phyloP scores from a whole-genome alignment of 2,329 filamentous ascomycete genomes.

The Thermomyces lanuginosus region DNA sequence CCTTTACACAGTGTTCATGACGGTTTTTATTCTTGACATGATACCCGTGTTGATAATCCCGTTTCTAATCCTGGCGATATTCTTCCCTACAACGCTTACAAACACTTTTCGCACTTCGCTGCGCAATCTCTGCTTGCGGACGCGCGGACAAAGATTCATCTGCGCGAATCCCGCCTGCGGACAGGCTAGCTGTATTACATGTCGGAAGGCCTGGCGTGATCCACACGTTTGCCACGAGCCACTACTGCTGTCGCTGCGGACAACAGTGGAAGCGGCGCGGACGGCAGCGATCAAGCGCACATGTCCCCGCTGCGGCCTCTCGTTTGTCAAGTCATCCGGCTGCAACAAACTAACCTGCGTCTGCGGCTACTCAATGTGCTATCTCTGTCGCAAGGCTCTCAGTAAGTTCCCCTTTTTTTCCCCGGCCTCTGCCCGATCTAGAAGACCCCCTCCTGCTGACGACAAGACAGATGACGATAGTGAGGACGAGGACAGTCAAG shows the following conservation, averaged over 20 bases:
- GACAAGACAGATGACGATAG: constrained; percentile 3
- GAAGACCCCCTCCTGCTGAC: no score
- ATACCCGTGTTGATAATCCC: constrained; percentile 34
- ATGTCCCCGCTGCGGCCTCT: constrained; percentile 77
- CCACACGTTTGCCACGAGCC: constrained; percentile 83
- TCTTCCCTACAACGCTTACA: constrained; percentile 35
- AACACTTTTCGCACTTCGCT: constrained; percentile 44
- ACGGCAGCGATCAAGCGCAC: constrained; percentile 89
- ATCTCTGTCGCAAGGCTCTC: constrained; percentile 67
- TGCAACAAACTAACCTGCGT: constrained; percentile 96
- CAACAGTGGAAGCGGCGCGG: constrained; percentile 81
- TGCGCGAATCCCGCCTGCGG: constrained; percentile 56
- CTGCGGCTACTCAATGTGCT: constrained; percentile 97
- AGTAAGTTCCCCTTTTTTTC: no score
- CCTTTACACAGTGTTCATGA: constrained; percentile 36
- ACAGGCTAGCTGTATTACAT: constrained; percentile 62
- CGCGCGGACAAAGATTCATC: constrained; percentile 58
- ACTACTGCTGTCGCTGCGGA: constrained; percentile 62
- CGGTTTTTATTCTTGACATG: constrained; percentile 27
- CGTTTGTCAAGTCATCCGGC: constrained; percentile 81
- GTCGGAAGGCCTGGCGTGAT: constrained; percentile 68
- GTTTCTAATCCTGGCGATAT: constrained; percentile 38
- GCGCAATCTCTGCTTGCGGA: constrained; percentile 50
- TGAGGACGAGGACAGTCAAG: constrained; percentile 36
- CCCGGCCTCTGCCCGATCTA: no score